These are phyloP conservation scores for Fusarium austroafricanum DNA, from an alignment of 2,329 filamentous ascomycete genomes.

Conservation along the genomic window DNA sequence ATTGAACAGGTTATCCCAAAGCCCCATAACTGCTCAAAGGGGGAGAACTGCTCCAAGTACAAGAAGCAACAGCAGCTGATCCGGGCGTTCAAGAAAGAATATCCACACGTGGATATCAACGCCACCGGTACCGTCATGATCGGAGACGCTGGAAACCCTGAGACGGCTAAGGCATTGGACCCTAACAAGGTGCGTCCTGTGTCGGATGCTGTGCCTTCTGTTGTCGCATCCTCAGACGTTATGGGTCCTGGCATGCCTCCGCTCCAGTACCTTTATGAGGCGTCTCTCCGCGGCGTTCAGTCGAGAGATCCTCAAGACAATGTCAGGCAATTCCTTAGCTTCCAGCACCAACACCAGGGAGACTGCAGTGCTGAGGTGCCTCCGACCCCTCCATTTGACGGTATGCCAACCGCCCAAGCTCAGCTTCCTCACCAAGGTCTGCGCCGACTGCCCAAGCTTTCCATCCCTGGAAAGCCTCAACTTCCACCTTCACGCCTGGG, in stretches of 20 bases:
- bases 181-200: constrained; percentile 71
- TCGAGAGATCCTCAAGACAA: constrained; percentile 89
- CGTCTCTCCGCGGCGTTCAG: constrained; percentile 75
- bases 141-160: constrained; percentile 82
- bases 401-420: constrained; percentile 58
- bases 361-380: constrained; percentile 65
- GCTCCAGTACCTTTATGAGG: constrained; percentile 78
- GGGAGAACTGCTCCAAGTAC: constrained; percentile 86
- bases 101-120: constrained; percentile 70
- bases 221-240: constrained; percentile 91
- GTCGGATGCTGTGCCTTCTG: constrained; percentile 81
- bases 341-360: constrained; percentile 72
- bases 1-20: constrained; percentile 91
- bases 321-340: constrained; percentile 88
- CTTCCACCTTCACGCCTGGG: constrained; percentile 44
- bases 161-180: constrained; percentile 69
- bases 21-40: constrained; percentile 85
- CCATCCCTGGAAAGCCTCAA: constrained; percentile 62
- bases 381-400: constrained; percentile 75
- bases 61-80: constrained; percentile 83
- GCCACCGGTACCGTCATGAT: constrained; percentile 78
- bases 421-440: constrained; percentile 65
- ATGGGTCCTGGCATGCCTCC: constrained; percentile 78
- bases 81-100: constrained; percentile 78
- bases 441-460: constrained; percentile 70